Evolutionary conservation across 768 basidiomycete genomes (phyloP), one percentile per base, ranked within the genome.

Genomic region (Termitomyces sp.): DNA sequence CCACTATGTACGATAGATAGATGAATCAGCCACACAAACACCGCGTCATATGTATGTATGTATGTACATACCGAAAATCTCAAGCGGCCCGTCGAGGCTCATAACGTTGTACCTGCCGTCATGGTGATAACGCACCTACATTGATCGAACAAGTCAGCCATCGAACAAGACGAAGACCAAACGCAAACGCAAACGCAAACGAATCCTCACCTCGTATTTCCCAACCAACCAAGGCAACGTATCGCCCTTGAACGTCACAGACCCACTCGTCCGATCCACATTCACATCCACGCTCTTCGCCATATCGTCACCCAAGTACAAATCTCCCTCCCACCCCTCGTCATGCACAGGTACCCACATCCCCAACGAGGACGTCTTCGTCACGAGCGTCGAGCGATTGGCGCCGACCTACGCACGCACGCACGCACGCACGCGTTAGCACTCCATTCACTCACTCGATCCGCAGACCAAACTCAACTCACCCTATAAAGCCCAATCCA

Each of bases 51-150:
- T n/a, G n/a, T n/a, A n/a, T n/a, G n/a, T n/a, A n/a, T n/a, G n/a
- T n/a, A n/a, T n/a, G n/a, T 9, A 74, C 89, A 56, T 61, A 94
- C 96, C 90, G 60, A 85, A 92, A 32, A 99, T 86, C 68, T 97
- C 93, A 57, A 98, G 75, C 8, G 94, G 92, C 2, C 87, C 90
- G 48, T 90, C 86, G 53, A 88, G 67, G 53, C 85, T 83, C 83
- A 98, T 89, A 56, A 98, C 97, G 70, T 94, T 97, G 72, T 99
- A 91, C 70, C 95, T 98, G 48, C 94, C 94, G 69, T 97, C 93
- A 66, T 98, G 95, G 66, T 99, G 97, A 68, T 94, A 95, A 3
- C 93, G 86, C 59, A 89, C 77, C 89, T 90, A 53, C 13, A 37
- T n/a, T 7, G 18, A 9, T 5, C 4, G 22, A 36, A 31, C 13